These are phyloP conservation scores for Blastocystis sp. DNA, from an alignment of 352 stramenopile species.

Conservation along the genomic window DNA sequence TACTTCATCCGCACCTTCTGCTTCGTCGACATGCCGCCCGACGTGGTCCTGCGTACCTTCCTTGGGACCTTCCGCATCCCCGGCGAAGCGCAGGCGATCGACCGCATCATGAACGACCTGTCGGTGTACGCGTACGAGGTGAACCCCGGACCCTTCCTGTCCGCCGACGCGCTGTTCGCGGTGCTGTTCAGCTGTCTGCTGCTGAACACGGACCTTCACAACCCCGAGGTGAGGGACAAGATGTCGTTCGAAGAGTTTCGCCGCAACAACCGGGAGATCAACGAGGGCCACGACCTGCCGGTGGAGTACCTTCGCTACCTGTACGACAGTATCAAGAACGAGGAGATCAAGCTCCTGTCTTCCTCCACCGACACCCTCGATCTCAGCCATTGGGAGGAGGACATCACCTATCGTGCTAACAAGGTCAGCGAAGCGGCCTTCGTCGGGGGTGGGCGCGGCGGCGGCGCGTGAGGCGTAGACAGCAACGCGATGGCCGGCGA, in stretches of 20 bases:
- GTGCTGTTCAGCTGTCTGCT: conserved; percentile 92
- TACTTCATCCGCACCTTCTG: conserved; percentile 85
- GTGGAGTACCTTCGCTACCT: conserved; percentile 87
- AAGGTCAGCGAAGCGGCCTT: conserved; percentile 71
- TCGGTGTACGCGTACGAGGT: conserved; percentile 49
- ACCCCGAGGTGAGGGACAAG: conserved; percentile 83
- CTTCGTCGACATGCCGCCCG: conserved; percentile 84
- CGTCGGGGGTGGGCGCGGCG: conserved; percentile 7
- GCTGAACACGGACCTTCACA: conserved; percentile 97
- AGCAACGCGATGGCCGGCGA: conserved; percentile 49
- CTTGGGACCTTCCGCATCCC: conserved; percentile 90
- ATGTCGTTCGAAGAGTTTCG: conserved; percentile 95
- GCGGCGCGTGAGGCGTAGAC: neutral
- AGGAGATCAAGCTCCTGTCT: conserved; percentile 91
- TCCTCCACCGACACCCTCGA: neutral
- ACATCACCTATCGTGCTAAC: conserved; percentile 70
- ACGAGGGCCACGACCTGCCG: conserved; percentile 89
- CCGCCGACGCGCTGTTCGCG: conserved; percentile 91
- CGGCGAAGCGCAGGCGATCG: conserved; percentile 63
- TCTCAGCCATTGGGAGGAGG: conserved; percentile 69
- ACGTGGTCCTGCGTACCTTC: conserved; percentile 86
- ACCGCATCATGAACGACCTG: conserved; percentile 67
- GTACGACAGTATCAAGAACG: conserved; percentile 90
- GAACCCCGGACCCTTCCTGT: conserved; percentile 67
- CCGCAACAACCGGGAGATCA: conserved; percentile 93